Percentiles rank a stretch among this genome's conserved stretches.
These are phyloP conservation scores for Hyaloscypha finlandica DNA, from an alignment of 495 filamentous ascomycete genomes.

Conservation along the genomic window DNA sequence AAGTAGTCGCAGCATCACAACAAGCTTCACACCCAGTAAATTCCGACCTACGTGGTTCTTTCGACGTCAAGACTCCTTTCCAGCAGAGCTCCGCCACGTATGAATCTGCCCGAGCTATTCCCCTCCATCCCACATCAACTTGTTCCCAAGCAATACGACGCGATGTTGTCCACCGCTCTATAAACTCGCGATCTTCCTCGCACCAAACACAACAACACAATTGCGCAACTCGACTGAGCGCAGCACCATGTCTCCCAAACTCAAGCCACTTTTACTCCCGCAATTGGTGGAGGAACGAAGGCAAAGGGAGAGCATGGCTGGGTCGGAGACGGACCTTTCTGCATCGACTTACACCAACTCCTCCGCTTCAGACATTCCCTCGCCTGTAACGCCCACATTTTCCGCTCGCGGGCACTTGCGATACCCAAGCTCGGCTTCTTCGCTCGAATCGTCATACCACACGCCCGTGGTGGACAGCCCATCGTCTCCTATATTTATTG, in stretches of 20 bases:
- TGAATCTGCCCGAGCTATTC: constrained; percentile 8
- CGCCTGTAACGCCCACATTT: constrained; percentile 63
- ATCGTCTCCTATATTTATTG: constrained; percentile 44
- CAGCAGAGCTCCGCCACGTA: constrained; percentile 33
- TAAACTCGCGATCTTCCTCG: constrained; percentile 24
- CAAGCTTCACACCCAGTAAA: constrained; percentile 13
- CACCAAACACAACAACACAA: constrained; percentile 19
- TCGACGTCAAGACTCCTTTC: constrained; percentile 13
- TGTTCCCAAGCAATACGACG: not conserved
- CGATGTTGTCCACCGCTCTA: constrained; percentile 18
- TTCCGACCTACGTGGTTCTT: constrained; percentile 30
- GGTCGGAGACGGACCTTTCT: constrained; percentile 30
- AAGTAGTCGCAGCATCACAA: constrained; percentile 21
- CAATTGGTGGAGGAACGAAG: constrained; percentile 53
- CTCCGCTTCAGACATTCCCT: constrained; percentile 59
- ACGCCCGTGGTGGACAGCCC: constrained; percentile 43
- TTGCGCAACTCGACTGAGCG: constrained; percentile 5
- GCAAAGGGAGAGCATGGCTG: constrained; percentile 41
- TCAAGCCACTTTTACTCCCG: constrained; percentile 52
- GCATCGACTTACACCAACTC: constrained; percentile 39
- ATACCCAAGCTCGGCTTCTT: constrained; percentile 55
- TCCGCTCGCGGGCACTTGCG: constrained; percentile 54
- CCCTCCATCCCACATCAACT: not conserved
- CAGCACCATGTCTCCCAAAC: constrained; percentile 48
- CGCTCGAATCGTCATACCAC: constrained; percentile 45